Evolutionary conservation across 1,284 basidiomycete species (phyloP), one percentile per base, ranked within the genome.

Genomic region (Austroboletus novae-zelandiae): DNA sequence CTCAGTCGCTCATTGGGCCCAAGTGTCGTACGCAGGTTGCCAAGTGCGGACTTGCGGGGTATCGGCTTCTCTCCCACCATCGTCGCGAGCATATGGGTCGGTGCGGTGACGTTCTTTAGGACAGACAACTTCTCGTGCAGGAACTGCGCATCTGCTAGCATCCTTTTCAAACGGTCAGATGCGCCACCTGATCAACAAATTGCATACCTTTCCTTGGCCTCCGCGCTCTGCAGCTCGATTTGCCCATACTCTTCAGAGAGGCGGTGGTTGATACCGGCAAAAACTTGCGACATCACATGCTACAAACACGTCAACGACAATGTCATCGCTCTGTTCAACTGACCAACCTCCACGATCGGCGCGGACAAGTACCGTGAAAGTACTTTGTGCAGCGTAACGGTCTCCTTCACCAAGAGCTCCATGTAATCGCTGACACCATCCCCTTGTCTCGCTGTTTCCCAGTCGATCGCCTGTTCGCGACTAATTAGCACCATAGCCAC

Each of bases 371-470:
- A 99, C 52, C 95, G 89, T 47, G 89, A 91, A 44, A 99, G 77
- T 39, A 99, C 95, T 68, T 96, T 98, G 74, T 99, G 93, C 45
- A 99, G 77, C 25, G 94, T 98, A 48, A 92, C 87, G 5, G 95
- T 96, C 72, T 99, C 96, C 71, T 96, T 97, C 61, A 94, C 85
- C 34, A 99, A 78, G 55, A 94, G 78, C 57, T 94, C 87, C 75
- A 96, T 93, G 70, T 98, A 98, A 25, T 81, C 78, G 65, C 91
- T 92, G 51, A 83, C 77, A 41, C 78, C 77, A 25, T 77, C 77
- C 45, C 72, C 77, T 31, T 77, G 71, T 47, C 77, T 79, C 32
- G 80, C 71, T 13, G 74, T 70, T 51, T 82, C 86, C 91, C 92
- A 96, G 57, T 90, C 79, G 52, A 96, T 79, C 39, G 75, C 74